Base-by-base conservation (phyloP, 1,284 basidiomycete species). In the Marasmius tenuissimus region DNA sequence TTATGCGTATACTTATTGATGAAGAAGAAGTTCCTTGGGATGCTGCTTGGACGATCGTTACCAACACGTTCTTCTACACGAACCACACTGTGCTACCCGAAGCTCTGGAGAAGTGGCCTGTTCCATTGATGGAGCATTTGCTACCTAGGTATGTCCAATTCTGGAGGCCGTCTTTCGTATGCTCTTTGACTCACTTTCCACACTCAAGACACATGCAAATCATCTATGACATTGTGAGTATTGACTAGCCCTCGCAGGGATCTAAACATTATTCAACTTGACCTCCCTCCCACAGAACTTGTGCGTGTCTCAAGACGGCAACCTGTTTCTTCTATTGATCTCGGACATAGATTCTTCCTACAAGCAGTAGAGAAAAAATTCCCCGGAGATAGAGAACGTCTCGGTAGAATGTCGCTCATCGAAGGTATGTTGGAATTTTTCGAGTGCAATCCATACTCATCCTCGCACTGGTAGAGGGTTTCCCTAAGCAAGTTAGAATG, bases 51-150 rank as follows among this genome's bases (percentile, higher is more conserved):
- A 76, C 83, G 34, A 93, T 97, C 68, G 87, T 89, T 48, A 93
- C 87, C 56, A 89, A 91, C 73, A 93, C 92, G 6, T 96, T 97
- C 79, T 94, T 93, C 74, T 97, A 94, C 80, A 97, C 95, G 18
- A 97, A 96, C 73, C 94, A 96, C 75, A 94, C 92, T 3, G 92
- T 94, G 39, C 78, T 92, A 14, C 89, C 89, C 39, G 88, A 91
- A 80, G 89, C 88, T 2, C 74, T 91, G 37, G 89, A 91, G 81
- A 96, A 93, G 76, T 97, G 96, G 95, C 84, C 93, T 8, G 88
- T 97, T 33, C 85, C 91, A 10, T 76, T 97, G 63, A 76, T 97
- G 71, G 84, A 92, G 71, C 85, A 90, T 71, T 81, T 97, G 48
- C 79, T 97, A 11, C 96, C 94, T 3, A 84, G 85, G 81, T 83